Evolutionary conservation across 31 red algal species (phyloP), one percentile per base, ranked within the genome.

Genomic region (Endocladia muricata): DNA sequence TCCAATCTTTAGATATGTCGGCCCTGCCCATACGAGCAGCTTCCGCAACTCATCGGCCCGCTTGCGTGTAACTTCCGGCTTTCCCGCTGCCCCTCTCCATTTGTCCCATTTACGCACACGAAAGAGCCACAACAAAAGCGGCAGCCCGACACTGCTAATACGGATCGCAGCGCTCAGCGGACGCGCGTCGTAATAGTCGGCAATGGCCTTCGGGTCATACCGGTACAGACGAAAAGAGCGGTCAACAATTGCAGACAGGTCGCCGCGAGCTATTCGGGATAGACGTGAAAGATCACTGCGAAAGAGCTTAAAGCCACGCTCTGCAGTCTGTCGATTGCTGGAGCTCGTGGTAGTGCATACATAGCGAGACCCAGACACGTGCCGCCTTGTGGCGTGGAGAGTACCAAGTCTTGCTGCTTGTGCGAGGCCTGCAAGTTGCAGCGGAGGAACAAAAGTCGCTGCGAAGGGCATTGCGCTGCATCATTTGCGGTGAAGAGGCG

Each of bases 1-100:
- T 3, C 94, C 89, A 49, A 90, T 37, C 59, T 97, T 97, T 56
- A 97, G 47, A 66, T 81, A 82, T 19, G 84, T 90, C 1, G 94
- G 82, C 29, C 94, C 94, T 2, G 81, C 55, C 60, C 74, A 74
- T 7, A 61, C 68, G 7, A 90, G 36, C 31, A 96, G 64, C 28
- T 67, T 85, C 22, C 87, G 75, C 21, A 97, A 73, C 44, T 87
- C 82, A 38, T 84, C 90, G 2, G 94, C 94, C 33, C 86, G 72
- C 54, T 74, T 71, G 4, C 38, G 19, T 28, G 55, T 54, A 41
- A 77, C 52, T 22, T 61, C 65, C 25, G 42, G 3, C 2, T 81
- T 51, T 0, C 26, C 70, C 6, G 67, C 55, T 40, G 51, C 34
- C 25, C 76, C 85, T 74, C 76, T 21, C 76, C 68, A 81, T 38